Percentiles rank a stretch among this genome's conserved stretches.
These are phyloP conservation scores for Aegle marmelos DNA, from an alignment of 345 rosid genomes.

Conservation along the genomic window DNA sequence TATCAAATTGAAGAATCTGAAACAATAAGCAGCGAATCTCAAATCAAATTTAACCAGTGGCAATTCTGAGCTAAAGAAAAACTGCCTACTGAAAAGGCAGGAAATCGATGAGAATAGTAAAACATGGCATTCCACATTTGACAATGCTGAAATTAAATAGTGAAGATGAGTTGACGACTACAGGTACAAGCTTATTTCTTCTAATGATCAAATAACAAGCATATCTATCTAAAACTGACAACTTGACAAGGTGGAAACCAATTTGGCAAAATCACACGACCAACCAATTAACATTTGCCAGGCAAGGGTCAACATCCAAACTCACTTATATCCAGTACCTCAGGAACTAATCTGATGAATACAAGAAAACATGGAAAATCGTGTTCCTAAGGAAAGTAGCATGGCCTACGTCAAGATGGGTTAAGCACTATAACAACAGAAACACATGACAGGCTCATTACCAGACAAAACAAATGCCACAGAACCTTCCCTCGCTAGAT, in stretches of 20 bases:
- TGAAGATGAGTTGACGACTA: not conserved
- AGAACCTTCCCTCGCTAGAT: not conserved
- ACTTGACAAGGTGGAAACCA: not conserved
- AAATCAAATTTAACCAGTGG: not conserved
- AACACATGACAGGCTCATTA: not conserved
- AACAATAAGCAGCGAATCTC: not conserved
- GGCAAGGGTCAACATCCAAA: not conserved
- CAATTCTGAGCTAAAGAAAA: not conserved
- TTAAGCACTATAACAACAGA: not conserved
- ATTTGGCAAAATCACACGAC: not conserved
- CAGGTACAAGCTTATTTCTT: not conserved
- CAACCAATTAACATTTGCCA: not conserved
- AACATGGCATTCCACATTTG: not conserved
- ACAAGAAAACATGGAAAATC: not conserved
- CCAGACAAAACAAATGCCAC: not conserved
- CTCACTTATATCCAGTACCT: not conserved
- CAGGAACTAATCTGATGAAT: not conserved
- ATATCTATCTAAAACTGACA: not conserved
- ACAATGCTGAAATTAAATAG: not conserved
- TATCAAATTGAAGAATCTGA: not conserved
- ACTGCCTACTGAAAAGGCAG: not conserved
- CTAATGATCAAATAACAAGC: not conserved
- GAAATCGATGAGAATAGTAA: not conserved
- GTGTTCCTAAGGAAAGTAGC: not conserved
- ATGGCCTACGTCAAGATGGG: not conserved